phyloP scores from a whole-genome alignment of 2,329 filamentous ascomycete species.

The Periconia digitata region DNA sequence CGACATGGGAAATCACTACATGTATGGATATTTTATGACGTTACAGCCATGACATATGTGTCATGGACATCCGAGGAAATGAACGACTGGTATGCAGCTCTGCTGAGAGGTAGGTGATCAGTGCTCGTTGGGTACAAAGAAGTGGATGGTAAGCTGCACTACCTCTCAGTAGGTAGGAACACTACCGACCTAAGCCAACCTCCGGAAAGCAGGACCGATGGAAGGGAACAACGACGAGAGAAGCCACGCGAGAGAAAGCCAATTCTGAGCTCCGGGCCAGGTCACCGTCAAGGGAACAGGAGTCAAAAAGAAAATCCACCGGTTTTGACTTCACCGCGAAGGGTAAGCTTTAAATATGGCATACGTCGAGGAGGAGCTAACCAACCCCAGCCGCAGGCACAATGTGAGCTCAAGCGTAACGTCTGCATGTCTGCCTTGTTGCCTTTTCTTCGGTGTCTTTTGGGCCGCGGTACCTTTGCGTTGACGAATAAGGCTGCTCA shows the following conservation, averaged over 20 bases:
- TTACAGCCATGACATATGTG: not conserved
- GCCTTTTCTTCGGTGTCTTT: slow-evolving; percentile 14
- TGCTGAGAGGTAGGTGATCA: slow-evolving; percentile 11
- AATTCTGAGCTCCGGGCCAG: too few species aligned
- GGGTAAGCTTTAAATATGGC: slow-evolving; percentile 17
- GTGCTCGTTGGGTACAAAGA: slow-evolving; percentile 14
- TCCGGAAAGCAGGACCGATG: slow-evolving; percentile 9
- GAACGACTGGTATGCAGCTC: slow-evolving; percentile 20
- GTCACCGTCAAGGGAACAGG: not conserved
- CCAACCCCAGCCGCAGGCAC: slow-evolving; percentile 8
- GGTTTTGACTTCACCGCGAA: slow-evolving; percentile 2
- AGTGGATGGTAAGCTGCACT: slow-evolving; percentile 12
- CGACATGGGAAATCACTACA: not conserved
- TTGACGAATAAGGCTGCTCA: slow-evolving; percentile 14
- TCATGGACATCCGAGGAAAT: slow-evolving; percentile 3
- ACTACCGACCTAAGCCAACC: not conserved
- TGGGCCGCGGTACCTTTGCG: slow-evolving; percentile 8
- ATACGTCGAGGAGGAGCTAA: slow-evolving; percentile 11
- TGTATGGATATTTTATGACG: not conserved
- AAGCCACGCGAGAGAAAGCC: too few species aligned
- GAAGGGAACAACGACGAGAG: too few species aligned
- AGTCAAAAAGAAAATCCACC: not conserved
- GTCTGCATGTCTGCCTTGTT: slow-evolving; percentile 22
- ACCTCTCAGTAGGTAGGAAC: slow-evolving; percentile 4
- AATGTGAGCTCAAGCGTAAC: slow-evolving; percentile 9